phyloP scores from a whole-genome alignment of 2,329 filamentous ascomycete genomes.

The Lasiodiplodia gonubiensis region DNA sequence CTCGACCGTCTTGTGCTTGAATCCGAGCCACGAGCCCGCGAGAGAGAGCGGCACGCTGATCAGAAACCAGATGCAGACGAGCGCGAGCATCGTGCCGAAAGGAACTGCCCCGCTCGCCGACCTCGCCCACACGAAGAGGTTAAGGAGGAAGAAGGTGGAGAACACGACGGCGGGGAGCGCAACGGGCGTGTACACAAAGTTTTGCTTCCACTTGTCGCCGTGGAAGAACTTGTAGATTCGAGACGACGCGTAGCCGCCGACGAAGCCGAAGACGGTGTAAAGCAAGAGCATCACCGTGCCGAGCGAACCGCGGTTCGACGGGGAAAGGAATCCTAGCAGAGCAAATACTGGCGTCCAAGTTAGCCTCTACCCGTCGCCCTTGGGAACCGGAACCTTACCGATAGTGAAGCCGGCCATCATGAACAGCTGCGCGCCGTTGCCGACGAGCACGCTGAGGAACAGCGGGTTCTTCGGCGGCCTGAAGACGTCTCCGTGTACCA shows the following conservation, averaged over 20 bases:
- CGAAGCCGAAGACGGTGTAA: slow-evolving; percentile 89
- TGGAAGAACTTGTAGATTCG: slow-evolving; percentile 94
- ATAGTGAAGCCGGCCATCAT: slow-evolving; percentile 98
- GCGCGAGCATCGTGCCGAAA: slow-evolving; percentile 94
- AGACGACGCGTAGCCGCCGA: slow-evolving; percentile 88
- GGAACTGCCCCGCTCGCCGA: slow-evolving; percentile 91
- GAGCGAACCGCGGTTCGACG: slow-evolving; percentile 91
- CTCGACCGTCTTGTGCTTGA: slow-evolving; percentile 72
- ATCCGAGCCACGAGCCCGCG: slow-evolving; percentile 90
- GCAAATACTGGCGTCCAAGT: slow-evolving; percentile 68
- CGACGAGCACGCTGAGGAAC: slow-evolving; percentile 83
- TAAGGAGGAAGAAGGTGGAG: slow-evolving; percentile 85
- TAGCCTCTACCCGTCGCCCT: slow-evolving; percentile 10
- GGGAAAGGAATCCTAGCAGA: slow-evolving; percentile 90
- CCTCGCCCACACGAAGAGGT: slow-evolving; percentile 95
- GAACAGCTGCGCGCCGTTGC: slow-evolving; percentile 94
- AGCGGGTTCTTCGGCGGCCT: slow-evolving; percentile 82
- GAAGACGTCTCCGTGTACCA: slow-evolving; percentile 98
- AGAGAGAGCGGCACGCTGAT: slow-evolving; percentile 93
- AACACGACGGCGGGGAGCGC: slow-evolving; percentile 89
- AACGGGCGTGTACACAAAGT: slow-evolving; percentile 85
- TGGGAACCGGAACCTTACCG: slow-evolving; percentile 44
- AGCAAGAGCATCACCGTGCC: slow-evolving; percentile 92
- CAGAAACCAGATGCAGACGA: slow-evolving; percentile 93
- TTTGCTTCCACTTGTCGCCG: slow-evolving; percentile 92